Base-by-base conservation (phyloP, 768 basidiomycete genomes). In the Amanita molliuscula region DNA sequence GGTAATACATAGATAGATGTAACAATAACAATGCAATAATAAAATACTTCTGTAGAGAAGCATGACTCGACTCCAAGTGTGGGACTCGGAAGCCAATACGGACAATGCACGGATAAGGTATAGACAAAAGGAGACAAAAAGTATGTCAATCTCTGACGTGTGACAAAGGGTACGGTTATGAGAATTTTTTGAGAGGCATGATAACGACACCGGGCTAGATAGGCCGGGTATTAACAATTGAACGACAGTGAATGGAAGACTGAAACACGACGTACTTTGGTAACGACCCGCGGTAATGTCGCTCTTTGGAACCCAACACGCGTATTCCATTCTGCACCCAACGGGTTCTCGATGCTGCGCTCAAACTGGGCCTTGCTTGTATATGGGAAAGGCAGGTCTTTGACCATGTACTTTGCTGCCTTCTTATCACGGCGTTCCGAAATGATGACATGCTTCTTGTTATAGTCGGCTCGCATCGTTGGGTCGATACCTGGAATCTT, bases 391-490 rank as follows among this genome's bases (percentile, higher is more conserved):
- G 96, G 96, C 40, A 99, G 66, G 62, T 98, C 94, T 65, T 87
- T 88, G 48, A 92, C 81, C 53, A 82, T 74, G 63, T 94, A 97
- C 67, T 91, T 88, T 13, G 80, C 70, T 0, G 89, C 93, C 63
- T 96, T 96, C 69, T 90, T 91, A 69, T 98, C 95, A 52, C 83
- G 82, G 66, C 86, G 90, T 67, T 99, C 95, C 1, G 90, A 92
- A 59, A 99, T 88, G 70, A 99, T 96, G 60, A 98, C 79, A 62
- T 96, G 84, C 9, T 82, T 75, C 60, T 90, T 90, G 53, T 74
- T 73, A 59, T 82, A 84, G 65, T 99, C 96, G 11, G 85, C 83
- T 38, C 96, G 88, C 44, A 81, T 69, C 15, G 73, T 71, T 0
- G 89, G 85, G 55, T 84, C 81, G 55, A 97, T 72, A 13, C 95